These are phyloP conservation scores for Microdochium trichocladiopsis DNA, from an alignment of 2,329 filamentous ascomycete genomes.

Conservation along the genomic window DNA sequence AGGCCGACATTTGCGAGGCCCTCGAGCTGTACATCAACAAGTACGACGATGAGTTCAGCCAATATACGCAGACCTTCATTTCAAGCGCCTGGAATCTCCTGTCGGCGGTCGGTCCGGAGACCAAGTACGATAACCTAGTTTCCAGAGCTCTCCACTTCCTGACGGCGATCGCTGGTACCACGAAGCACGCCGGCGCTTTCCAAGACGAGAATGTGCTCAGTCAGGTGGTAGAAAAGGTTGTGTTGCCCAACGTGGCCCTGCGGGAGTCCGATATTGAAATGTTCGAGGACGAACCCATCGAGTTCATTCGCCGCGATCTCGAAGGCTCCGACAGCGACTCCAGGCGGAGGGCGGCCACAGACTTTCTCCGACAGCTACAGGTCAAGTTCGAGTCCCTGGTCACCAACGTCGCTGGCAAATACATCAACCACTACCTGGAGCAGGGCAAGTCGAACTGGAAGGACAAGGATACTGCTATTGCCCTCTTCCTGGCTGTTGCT, in stretches of 20 bases:
- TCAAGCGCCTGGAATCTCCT: constrained; percentile 86
- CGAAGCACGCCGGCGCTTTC: constrained; percentile 76
- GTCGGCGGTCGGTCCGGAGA: constrained; percentile 77
- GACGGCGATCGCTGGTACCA: constrained; percentile 76
- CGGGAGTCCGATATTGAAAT: constrained; percentile 91
- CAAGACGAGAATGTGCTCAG: constrained; percentile 72
- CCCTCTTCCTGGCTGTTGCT: constrained; percentile 89
- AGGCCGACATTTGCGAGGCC: constrained; percentile 88
- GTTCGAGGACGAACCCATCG: constrained; percentile 97
- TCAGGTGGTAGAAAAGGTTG: constrained; percentile 91
- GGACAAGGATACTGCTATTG: constrained; percentile 96
- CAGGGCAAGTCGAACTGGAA: constrained; percentile 86
- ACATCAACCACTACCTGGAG: constrained; percentile 79
- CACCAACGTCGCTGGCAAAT: constrained; percentile 78
- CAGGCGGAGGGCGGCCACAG: constrained; percentile 81
- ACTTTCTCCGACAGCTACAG: constrained; percentile 84
- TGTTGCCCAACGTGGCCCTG: constrained; percentile 85
- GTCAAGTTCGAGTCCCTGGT: constrained; percentile 82
- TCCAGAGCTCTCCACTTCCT: constrained; percentile 93
- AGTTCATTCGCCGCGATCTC: constrained; percentile 91
- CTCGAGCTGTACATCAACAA: constrained; percentile 89
- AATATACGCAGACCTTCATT: constrained; percentile 76
- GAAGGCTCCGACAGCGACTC: constrained; percentile 97
- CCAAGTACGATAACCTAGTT: constrained; percentile 89
- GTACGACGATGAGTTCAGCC: constrained; percentile 88